Evolutionary conservation across 495 filamentous ascomycete genomes (phyloP).

Genomic region (Chaetomium tenue): DNA sequence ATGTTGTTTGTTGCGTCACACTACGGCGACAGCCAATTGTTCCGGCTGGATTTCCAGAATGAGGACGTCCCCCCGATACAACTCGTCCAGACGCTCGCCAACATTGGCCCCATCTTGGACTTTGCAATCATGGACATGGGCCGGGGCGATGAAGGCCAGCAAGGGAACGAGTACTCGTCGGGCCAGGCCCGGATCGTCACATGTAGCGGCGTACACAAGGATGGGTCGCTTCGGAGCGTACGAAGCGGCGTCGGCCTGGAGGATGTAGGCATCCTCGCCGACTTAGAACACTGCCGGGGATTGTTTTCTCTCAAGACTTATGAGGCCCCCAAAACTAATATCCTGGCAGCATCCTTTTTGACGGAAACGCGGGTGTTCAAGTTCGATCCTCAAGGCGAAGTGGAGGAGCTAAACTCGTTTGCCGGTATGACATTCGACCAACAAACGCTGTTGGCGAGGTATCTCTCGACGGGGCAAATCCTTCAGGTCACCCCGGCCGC

Average conservation of each 20-base stretch:
- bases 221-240: constrained; percentile 82
- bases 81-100: constrained; percentile 73
- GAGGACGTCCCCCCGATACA: constrained; percentile 46
- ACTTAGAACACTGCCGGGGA: constrained; percentile 71
- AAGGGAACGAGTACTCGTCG: constrained; percentile 83
- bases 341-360: constrained; percentile 75
- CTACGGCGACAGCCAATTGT: constrained; percentile 84
- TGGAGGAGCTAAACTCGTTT: constrained; percentile 79
- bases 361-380: constrained; percentile 79
- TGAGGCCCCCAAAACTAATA: constrained; percentile 55
- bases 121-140: constrained; percentile 96
- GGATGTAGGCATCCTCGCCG: constrained; percentile 76
- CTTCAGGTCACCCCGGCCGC: constrained; percentile 73
- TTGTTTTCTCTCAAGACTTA: constrained; percentile 58
- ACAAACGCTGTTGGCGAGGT: constrained; percentile 68
- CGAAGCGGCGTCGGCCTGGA: constrained; percentile 93
- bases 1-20: constrained; percentile 86
- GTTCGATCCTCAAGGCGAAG: constrained; percentile 71
- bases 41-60: constrained; percentile 52
- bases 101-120: constrained; percentile 88
- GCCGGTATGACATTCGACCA: constrained; percentile 65
- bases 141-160: constrained; percentile 64
- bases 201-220: constrained; percentile 81
- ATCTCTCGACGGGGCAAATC: constrained; percentile 60
- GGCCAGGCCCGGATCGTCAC: constrained; percentile 94